These are phyloP conservation scores for Sequoia sempervirens DNA, from an alignment of 75 land plant genomes.

Conservation along the genomic window DNA sequence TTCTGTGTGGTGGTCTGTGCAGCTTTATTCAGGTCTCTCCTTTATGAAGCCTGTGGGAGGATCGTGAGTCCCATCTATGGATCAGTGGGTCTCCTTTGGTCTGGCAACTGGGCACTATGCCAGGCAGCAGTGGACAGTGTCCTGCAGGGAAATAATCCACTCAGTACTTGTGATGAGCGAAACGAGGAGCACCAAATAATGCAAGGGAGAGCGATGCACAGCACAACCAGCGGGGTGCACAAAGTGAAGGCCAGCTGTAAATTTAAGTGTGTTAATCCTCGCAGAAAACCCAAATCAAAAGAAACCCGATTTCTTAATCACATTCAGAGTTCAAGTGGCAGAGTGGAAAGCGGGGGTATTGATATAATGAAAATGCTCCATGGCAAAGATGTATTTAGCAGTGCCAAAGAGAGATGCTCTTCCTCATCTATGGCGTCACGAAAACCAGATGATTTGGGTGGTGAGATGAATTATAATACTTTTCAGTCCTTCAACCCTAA, in stretches of 20 bases:
- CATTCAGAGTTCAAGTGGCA: neutral
- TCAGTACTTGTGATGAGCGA: neutral
- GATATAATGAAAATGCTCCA: neutral
- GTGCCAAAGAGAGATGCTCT: neutral
- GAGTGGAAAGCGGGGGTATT: neutral
- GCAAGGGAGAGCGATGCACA: neutral
- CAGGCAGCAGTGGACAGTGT: neutral
- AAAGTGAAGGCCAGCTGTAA: slow-evolving; percentile 3
- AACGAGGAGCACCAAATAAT: neutral
- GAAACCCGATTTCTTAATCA: neutral
- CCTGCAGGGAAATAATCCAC: neutral
- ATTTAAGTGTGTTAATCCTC: neutral
- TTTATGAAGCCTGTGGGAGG: neutral
- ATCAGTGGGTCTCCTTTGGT: neutral
- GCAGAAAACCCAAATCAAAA: neutral
- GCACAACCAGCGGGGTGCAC: neutral
- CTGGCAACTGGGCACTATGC: neutral
- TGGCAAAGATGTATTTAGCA: too few relatives aligned
- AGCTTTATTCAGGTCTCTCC: neutral
- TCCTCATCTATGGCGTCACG: neutral
- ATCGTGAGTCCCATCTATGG: neutral
- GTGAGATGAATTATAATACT: neutral
- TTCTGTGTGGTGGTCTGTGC: neutral
- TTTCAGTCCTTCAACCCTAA: neutral
- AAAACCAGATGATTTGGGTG: neutral